Conservation (phyloP, 495 filamentous ascomycete genomes). For the Pseudoneurospora amorphoporcata region DNA sequence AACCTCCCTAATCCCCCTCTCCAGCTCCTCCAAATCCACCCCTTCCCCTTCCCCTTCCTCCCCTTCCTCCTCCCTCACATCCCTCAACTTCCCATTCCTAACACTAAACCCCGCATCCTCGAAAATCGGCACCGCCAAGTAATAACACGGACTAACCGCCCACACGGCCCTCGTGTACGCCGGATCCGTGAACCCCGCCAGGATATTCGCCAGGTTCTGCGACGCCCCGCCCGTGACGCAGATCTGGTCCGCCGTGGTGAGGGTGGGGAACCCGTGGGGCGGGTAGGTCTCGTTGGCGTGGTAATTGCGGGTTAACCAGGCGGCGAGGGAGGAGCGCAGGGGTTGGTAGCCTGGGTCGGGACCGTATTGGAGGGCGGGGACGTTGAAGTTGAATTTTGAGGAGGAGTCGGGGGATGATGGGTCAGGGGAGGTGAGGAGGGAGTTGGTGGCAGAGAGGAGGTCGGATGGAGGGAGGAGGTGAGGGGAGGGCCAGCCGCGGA, state of each 20-base stretch:
- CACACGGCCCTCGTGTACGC: slow-evolving; percentile 65
- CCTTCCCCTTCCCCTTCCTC: slow-evolving; percentile 58
- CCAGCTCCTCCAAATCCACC: slow-evolving; percentile 51
- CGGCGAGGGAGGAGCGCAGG: slow-evolving; percentile 50
- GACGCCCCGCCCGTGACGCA: slow-evolving; percentile 73
- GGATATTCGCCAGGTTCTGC: slow-evolving; percentile 61
- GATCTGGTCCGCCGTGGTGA: slow-evolving; percentile 46
- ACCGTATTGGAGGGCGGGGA: slow-evolving; percentile 60
- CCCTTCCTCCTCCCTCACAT: slow-evolving; percentile 51
- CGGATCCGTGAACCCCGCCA: slow-evolving; percentile 71
- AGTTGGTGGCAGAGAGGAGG: slow-evolving; percentile 44
- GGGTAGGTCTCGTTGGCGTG: background rate
- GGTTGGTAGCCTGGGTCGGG: slow-evolving; percentile 65
- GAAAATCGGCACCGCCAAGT: slow-evolving; percentile 67
- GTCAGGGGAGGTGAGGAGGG: slow-evolving; percentile 33
- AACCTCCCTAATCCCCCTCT: slow-evolving; percentile 28
- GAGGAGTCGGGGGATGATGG: slow-evolving; percentile 50
- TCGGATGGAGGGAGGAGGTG: slow-evolving; percentile 54
- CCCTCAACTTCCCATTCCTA: slow-evolving; percentile 39
- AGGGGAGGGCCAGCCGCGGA: slow-evolving; percentile 62
- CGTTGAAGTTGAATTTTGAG: slow-evolving; percentile 29
- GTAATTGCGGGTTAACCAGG: slow-evolving; percentile 44
- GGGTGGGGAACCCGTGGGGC: background rate
- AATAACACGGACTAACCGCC: slow-evolving; percentile 72
- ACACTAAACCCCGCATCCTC: slow-evolving; percentile 58